A percentile compares a stretch with the other conserved stretches of the same genome.
Evolutionary conservation across 495 filamentous ascomycete genomes (phyloP).

Genomic region (Filosporella fistucella): DNA sequence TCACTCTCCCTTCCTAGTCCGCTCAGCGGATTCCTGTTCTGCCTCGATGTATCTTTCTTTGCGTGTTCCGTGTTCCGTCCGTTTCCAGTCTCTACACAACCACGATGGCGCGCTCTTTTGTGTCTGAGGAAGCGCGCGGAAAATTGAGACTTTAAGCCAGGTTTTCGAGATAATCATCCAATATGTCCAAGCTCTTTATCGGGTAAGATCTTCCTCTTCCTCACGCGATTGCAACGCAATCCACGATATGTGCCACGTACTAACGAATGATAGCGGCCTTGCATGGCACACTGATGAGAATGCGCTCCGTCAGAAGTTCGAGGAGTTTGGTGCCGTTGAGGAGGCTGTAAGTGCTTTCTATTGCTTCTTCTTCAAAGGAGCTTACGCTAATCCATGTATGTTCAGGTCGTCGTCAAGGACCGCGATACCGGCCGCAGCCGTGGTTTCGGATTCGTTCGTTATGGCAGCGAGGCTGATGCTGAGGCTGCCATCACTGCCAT

Average conservation of each 20-base stretch:
- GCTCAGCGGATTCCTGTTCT: constrained; percentile 25
- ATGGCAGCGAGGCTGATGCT: constrained; percentile 75
- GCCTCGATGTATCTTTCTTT: constrained; percentile 30
- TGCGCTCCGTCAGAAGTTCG: constrained; percentile 79
- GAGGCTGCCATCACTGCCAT: constrained; percentile 74
- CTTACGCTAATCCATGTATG: constrained; percentile 3
- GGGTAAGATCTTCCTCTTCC: constrained; percentile 54
- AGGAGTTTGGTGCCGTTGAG: constrained; percentile 81
- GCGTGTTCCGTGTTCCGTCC: constrained; percentile 24
- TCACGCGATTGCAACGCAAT: constrained; percentile 10
- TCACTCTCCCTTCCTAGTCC: constrained; percentile 20
- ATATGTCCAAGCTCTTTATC: constrained; percentile 88
- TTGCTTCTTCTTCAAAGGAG: neutral
- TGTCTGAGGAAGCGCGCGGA: constrained; percentile 25
- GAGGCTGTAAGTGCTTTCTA: constrained; percentile 71
- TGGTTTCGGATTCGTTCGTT: constrained; percentile 96
- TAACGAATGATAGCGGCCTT: constrained; percentile 63
- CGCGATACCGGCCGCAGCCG: constrained; percentile 93
- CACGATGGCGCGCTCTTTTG: constrained; percentile 25
- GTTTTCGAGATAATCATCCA: constrained; percentile 26
- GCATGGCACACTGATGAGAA: constrained; percentile 95
- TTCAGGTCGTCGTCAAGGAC: constrained; percentile 93
- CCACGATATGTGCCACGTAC: constrained; percentile 16
- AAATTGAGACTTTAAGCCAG: constrained; percentile 30
- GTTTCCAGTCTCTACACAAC: constrained; percentile 16